A percentile compares a stretch with the other conserved stretches of the same genome.
Conservation (phyloP, 768 basidiomycete genomes). For the Pulveroboletus frians region DNA sequence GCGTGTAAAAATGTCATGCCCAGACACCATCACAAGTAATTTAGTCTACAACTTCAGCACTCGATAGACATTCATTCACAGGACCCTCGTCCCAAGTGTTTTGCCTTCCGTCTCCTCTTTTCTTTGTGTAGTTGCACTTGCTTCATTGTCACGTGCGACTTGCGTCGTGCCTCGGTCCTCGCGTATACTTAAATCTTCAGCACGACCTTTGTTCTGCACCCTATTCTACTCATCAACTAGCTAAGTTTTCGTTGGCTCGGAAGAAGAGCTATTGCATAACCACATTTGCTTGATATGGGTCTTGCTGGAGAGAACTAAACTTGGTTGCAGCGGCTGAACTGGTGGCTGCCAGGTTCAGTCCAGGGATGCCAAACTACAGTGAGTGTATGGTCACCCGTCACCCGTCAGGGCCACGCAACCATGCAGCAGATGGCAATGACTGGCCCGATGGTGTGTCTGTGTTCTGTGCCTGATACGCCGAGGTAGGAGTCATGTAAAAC, state of each 20-base stretch:
- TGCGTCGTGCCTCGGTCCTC: not conserved
- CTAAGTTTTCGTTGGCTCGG: not conserved
- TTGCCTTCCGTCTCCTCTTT: not conserved
- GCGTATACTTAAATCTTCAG: slow-evolving; percentile 1
- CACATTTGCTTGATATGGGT: no score
- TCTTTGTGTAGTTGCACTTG: not conserved
- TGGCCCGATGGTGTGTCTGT: no score
- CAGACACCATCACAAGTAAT: not conserved
- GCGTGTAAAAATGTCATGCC: slow-evolving; percentile 9
- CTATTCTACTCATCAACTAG: not conserved
- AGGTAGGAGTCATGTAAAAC: no score
- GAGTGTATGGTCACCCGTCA: no score
- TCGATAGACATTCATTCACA: not conserved
- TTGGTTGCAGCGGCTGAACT: no score
- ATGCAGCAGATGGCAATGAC: no score
- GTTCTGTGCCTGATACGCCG: no score
- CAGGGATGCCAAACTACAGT: no score
- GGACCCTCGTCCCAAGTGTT: not conserved
- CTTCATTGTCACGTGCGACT: not conserved
- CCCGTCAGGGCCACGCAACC: no score
- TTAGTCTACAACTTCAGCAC: not conserved
- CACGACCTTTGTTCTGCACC: slow-evolving; percentile 7
- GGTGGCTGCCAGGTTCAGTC: no score
- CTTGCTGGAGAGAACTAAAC: no score
- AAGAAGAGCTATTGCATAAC: not conserved